A percentile compares a stretch with the other conserved stretches of the same genome.
These are phyloP conservation scores for Tremellales sp. DNA, from an alignment of 1,284 basidiomycete genomes.

Conservation along the genomic window DNA sequence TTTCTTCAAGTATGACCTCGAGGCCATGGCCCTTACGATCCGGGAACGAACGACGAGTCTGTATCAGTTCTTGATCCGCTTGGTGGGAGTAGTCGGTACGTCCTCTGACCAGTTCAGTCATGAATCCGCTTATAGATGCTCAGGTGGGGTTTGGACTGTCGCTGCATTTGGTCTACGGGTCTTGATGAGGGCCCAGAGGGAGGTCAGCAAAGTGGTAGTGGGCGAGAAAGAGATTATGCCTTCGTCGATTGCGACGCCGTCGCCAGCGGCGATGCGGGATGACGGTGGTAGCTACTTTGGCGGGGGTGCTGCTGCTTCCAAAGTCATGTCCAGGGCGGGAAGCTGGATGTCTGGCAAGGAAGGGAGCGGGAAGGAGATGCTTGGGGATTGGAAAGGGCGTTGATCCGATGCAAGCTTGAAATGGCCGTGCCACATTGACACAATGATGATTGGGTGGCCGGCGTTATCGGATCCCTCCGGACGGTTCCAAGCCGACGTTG, in stretches of 20 bases:
- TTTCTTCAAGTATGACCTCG: conserved; percentile 95
- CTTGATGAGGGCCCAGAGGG: conserved; percentile 44
- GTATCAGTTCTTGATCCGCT: conserved; percentile 75
- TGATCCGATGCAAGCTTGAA: too few species aligned
- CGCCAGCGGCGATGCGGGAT: conserved; percentile 6
- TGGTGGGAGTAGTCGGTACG: conserved; percentile 45
- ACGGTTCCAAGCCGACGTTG: too few species aligned
- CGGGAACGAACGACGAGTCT: conserved; percentile 80
- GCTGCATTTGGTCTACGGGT: conserved; percentile 47
- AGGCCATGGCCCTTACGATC: conserved; percentile 80
- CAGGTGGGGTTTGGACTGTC: conserved; percentile 50
- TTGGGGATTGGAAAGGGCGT: conserved; percentile 20
- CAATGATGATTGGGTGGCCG: too few species aligned
- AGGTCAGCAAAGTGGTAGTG: conserved; percentile 36
- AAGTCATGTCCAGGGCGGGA: conserved; percentile 8
- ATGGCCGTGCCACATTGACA: too few species aligned
- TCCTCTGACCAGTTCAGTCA: conserved; percentile 2
- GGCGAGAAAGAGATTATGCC: conserved; percentile 37
- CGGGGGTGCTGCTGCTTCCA: conserved; percentile 1
- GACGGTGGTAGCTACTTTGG: conserved; percentile 9
- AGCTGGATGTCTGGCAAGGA: conserved; percentile 12
- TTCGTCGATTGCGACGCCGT: conserved; percentile 15
- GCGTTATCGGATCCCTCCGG: too few species aligned
- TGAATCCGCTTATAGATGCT: neutral
- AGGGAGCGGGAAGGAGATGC: conserved; percentile 1